Evolutionary conservation across 352 stramenopile species (phyloP), one percentile per base, ranked within the genome.

Genomic region (Elongisporangium senticosum): DNA sequence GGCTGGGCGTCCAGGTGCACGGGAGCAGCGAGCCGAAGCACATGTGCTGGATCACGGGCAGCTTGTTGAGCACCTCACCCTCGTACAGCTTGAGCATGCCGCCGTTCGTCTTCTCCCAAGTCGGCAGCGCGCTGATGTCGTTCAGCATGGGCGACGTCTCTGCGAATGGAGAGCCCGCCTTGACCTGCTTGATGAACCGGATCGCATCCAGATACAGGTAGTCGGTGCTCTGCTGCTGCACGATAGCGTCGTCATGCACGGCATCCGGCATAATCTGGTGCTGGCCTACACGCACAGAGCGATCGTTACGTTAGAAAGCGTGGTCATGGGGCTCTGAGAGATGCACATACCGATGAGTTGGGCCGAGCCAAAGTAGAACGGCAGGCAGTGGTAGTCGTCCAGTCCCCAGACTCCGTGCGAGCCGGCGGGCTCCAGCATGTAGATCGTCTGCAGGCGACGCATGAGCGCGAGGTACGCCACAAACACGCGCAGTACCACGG

Each of bases 321-420:
- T 33, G 7, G 21, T 53, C 3, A 57, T 15, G 15, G 7, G 21
- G 37, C 20, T 26, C 40, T 50, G 4, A 28, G 0, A 15, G 7
- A 20, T 8, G 11, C 21, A 51, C 61, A 7, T 66, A 74, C 79
- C 84, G 21, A 92, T 90, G 15, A 99, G 81, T 68, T 99, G 96
- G 56, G 96, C 90, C 21, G 96, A 89, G 51, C 97, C 97, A 84
- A 99, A 98, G 71, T 98, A 97, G 72, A 99, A 99, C 1, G 94
- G 88, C 28, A 99, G 77, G 67, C 97, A 99, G 63, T 99, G 96
- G 74, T 99, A 99, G 78, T 99, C 97, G 68, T 99, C 97, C 47
- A 99, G 81, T 21, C 95, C 96, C 97, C 97, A 99, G 22, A 99
- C 96, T 37, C 97, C 97, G 71, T 99, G 97, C 20, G 87, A 98